phyloP scores from a whole-genome alignment of 805 yeast species.

The Candida boleticola region DNA sequence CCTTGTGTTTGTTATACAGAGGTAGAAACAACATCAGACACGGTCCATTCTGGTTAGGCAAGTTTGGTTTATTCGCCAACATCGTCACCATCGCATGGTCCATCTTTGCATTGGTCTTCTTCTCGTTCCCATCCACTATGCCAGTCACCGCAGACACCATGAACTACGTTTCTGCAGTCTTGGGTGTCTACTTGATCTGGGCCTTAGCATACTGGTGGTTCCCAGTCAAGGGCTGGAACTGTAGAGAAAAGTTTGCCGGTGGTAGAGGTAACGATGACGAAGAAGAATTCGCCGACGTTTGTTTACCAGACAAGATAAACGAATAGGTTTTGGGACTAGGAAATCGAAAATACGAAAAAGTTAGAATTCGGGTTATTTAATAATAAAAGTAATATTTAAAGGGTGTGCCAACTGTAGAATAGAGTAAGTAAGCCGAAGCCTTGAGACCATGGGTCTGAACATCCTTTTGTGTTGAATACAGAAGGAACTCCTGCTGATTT shows the following conservation, averaged over 20 bases:
- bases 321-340: not conserved
- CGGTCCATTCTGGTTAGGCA: slow-evolving; percentile 44
- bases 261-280: slow-evolving; percentile 39
- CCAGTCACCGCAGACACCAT: slow-evolving; percentile 22
- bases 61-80: slow-evolving; percentile 32
- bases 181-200: slow-evolving; percentile 30
- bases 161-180: slow-evolving; percentile 29
- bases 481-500: no score
- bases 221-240: slow-evolving; percentile 37
- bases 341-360: not conserved
- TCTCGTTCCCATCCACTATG: slow-evolving; percentile 34
- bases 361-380: no score
- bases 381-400: no score
- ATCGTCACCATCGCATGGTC: slow-evolving; percentile 33
- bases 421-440: no score
- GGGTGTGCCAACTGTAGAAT: no score
- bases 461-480: no score
- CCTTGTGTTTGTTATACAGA: slow-evolving; percentile 30
- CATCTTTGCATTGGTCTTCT: slow-evolving; percentile 36
- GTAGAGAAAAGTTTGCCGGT: slow-evolving; percentile 41
- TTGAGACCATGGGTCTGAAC: no score
- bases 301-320: slow-evolving; percentile 25
- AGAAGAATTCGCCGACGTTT: slow-evolving; percentile 44
- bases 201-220: slow-evolving; percentile 42
- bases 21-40: slow-evolving; percentile 38